A percentile compares a stretch with the other conserved stretches of the same genome.
These are phyloP conservation scores for Acidomyces sp. DNA, from an alignment of 495 filamentous ascomycete species.

Conservation along the genomic window DNA sequence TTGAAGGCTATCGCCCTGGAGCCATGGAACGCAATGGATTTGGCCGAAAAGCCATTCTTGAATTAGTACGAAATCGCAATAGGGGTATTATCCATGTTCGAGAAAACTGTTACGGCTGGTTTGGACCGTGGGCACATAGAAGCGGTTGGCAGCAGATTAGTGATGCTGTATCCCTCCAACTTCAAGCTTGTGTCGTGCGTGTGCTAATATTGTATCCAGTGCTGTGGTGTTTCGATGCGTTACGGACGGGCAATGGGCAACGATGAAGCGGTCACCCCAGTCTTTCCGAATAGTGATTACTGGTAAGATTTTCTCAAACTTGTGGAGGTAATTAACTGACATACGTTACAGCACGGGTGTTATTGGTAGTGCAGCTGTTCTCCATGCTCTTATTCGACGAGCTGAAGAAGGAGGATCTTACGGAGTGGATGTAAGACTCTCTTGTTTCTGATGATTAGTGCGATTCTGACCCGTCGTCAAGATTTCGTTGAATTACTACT, in stretches of 20 bases:
- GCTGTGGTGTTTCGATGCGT: conserved; percentile 23
- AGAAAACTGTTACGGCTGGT: conserved; percentile 47
- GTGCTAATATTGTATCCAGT: not conserved
- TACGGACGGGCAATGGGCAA: conserved; percentile 29
- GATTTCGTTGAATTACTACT: conserved; percentile 29
- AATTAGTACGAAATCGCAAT: conserved; percentile 34
- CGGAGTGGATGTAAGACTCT: conserved; percentile 22
- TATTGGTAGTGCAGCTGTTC: conserved; percentile 18
- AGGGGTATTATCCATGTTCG: conserved; percentile 39
- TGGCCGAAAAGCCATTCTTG: conserved; percentile 36
- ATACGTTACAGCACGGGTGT: conserved; percentile 20
- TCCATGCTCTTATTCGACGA: conserved; percentile 23
- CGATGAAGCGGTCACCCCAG: conserved; percentile 28
- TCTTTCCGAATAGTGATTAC: conserved; percentile 30
- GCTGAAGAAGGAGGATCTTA: conserved; percentile 25
- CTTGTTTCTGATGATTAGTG: not conserved
- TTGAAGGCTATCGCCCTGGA: conserved; percentile 44
- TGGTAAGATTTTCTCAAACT: conserved; percentile 14
- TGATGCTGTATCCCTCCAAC: too few species aligned
- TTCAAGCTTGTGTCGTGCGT: too few species aligned
- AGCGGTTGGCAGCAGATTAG: conserved; percentile 46
- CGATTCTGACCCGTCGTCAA: conserved; percentile 3
- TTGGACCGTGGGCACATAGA: conserved; percentile 39
- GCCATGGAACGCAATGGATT: conserved; percentile 41
- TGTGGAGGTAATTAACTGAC: not conserved